Evolutionary conservation across 345 rosid genomes (phyloP), one percentile per base, ranked within the genome.

Genomic region (Mallotus nudiflorus): DNA sequence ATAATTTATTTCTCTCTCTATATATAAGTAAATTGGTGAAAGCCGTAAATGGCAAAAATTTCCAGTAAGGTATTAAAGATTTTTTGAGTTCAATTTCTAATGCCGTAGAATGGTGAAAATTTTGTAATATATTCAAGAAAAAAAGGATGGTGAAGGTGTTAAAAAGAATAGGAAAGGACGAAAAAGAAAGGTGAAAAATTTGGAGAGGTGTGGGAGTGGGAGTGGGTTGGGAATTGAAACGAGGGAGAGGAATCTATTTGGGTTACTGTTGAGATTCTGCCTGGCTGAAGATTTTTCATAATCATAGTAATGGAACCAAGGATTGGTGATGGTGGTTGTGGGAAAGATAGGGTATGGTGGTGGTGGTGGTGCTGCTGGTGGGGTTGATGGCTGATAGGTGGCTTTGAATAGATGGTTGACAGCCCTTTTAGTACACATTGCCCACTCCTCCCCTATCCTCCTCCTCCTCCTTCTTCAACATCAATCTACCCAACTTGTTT

Each of bases 241-340:
- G 12, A 2, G 57, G 49, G 42, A 12, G 52, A 59, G 73, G 84
- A 62, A 77, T 78, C 81, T 77, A 78, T 72, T 65, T 78, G 82
- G 65, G 33, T 18, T 8, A 76, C 84, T 76, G 80, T 77, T 75
- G 77, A 66, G 86, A 82, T 85, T 85, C 83, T 75, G 75, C 51
- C 76, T n/a, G n/a, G n/a, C n/a, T 62, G 62, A 70, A 83, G 86
- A 81, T 81, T 80, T 79, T 77, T 75, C 51, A 48, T 56, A 44
- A 67, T 74, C 57, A 66, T 60, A 52, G 49, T 42, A 55, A 77
- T 74, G 71, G 72, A 27, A 44, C 63, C 20, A 39, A 27, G 14
- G 52, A 37, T 51, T 48, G 74, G 74, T 28, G 66, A 25, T 45
- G n/a, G n/a, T n/a, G n/a, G n/a, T n/a, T n/a, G n/a, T n/a, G n/a